Evolutionary conservation across 805 yeast species (phyloP).

Genomic region (Candida insectorum): DNA sequence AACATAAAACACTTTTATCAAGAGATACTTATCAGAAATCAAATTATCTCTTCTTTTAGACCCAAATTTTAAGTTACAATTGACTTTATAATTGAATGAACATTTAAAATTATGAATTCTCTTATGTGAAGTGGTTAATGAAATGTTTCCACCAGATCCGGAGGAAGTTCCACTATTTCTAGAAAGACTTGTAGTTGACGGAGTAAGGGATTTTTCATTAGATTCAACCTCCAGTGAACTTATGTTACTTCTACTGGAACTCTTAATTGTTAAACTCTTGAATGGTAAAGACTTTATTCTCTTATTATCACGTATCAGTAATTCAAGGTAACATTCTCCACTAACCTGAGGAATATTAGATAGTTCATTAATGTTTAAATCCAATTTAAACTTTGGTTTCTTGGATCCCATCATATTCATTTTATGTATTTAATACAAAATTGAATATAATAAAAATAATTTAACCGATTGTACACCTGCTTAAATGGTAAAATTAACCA

Average conservation of each 20-base stretch:
- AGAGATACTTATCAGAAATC: slow-evolving; percentile 42
- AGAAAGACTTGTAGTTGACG: background rate
- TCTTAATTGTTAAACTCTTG: slow-evolving; percentile 13
- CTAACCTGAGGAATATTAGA: slow-evolving; percentile 81
- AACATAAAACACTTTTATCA: slow-evolving; percentile 34
- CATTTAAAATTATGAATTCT: slow-evolving; percentile 40
- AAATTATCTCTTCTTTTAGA: slow-evolving; percentile 35
- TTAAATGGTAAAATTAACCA: too few species aligned
- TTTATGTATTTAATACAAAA: too few species aligned
- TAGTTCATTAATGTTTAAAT: slow-evolving; percentile 60
- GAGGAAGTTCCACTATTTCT: background rate
- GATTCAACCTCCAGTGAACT: background rate
- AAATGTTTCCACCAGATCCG: slow-evolving; percentile 18
- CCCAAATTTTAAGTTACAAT: slow-evolving; percentile 38
- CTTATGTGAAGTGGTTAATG: slow-evolving; percentile 27
- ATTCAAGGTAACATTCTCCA: slow-evolving; percentile 64
- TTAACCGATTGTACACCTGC: too few species aligned
- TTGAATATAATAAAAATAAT: too few species aligned
- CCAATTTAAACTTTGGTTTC: slow-evolving; percentile 61
- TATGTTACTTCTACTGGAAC: background rate
- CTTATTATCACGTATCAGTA: slow-evolving; percentile 55
- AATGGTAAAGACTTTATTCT: slow-evolving; percentile 10
- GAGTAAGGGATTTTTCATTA: background rate
- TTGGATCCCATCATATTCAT: background rate
- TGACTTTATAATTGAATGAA: slow-evolving; percentile 29